Conservation (phyloP, 2,329 filamentous ascomycete species). For the Aquanectria penicillioides region DNA sequence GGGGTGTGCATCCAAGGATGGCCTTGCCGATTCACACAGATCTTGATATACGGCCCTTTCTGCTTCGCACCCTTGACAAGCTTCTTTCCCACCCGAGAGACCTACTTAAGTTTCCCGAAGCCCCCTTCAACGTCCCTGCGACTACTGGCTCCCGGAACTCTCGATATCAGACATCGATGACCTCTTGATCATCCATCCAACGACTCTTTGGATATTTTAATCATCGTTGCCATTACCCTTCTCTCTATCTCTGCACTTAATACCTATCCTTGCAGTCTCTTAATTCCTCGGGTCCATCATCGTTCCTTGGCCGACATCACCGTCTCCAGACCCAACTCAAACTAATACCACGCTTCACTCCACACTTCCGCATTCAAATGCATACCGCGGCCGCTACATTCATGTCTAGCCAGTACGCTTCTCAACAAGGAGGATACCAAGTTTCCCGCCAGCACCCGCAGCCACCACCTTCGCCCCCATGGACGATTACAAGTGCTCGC, state of each 20-base stretch:
- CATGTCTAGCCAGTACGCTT: slow-evolving; percentile 43
- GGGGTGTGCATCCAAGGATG: slow-evolving; percentile 36
- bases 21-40: slow-evolving; percentile 37
- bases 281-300: slow-evolving; percentile 22
- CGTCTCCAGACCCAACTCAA: slow-evolving; percentile 20
- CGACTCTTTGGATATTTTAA: slow-evolving; percentile 23
- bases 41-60: slow-evolving; percentile 42
- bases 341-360: slow-evolving; percentile 24
- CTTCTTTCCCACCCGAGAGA: slow-evolving; percentile 40
- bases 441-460: slow-evolving; percentile 64
- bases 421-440: slow-evolving; percentile 37
- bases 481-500: slow-evolving; percentile 82
- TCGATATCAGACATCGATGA: slow-evolving; percentile 25
- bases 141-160: slow-evolving; percentile 32
- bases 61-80: slow-evolving; percentile 38
- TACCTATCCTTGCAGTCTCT: slow-evolving; percentile 22
- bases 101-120: slow-evolving; percentile 44
- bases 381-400: slow-evolving; percentile 41
- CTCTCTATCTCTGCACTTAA: slow-evolving; percentile 18
- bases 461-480: slow-evolving; percentile 80
- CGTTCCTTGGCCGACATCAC: slow-evolving; percentile 6
- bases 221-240: slow-evolving; percentile 10
- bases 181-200: slow-evolving; percentile 21
- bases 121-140: slow-evolving; percentile 36
- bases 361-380: slow-evolving; percentile 34